These are phyloP conservation scores for Meira miltonrushii DNA, from an alignment of 1,284 basidiomycete genomes.

Conservation along the genomic window DNA sequence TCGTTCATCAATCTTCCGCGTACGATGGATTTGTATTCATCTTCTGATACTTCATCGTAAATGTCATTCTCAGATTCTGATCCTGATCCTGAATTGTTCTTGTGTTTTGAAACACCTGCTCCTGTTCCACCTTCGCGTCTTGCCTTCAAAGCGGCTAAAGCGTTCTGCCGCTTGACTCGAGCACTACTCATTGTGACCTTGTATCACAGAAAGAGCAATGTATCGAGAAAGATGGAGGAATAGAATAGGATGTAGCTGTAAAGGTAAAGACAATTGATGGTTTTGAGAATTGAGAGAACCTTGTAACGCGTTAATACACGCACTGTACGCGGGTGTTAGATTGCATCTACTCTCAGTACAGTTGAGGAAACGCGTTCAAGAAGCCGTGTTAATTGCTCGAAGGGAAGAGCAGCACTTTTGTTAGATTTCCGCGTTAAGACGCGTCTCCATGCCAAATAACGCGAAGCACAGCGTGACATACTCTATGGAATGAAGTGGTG, in stretches of 20 bases:
- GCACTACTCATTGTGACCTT: constrained; percentile 7
- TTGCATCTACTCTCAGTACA: too few relatives aligned
- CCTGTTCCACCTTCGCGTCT: constrained; percentile 33
- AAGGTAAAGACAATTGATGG: not conserved
- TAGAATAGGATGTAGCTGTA: not conserved
- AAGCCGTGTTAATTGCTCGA: too few relatives aligned
- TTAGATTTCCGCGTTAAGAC: too few relatives aligned
- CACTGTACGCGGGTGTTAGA: too few relatives aligned
- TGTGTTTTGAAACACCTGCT: not conserved
- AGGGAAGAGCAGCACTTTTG: too few relatives aligned
- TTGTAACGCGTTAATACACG: too few relatives aligned
- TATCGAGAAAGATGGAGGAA: not conserved
- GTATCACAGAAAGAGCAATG: not conserved
- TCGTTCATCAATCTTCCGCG: constrained; percentile 77
- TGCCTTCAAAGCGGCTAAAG: constrained; percentile 48
- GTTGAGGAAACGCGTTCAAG: too few relatives aligned
- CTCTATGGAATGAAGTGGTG: too few relatives aligned
- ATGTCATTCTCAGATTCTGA: constrained; percentile 61
- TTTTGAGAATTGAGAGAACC: too few relatives aligned
- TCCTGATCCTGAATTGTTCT: not conserved
- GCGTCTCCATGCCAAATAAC: too few relatives aligned
- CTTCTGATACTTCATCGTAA: constrained; percentile 89
- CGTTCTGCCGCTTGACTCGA: constrained; percentile 15
- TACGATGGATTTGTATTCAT: constrained; percentile 82
- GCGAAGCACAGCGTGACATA: too few relatives aligned